Evolutionary conservation across 768 basidiomycete species (phyloP).

Genomic region (Lentinula aciculospora): DNA sequence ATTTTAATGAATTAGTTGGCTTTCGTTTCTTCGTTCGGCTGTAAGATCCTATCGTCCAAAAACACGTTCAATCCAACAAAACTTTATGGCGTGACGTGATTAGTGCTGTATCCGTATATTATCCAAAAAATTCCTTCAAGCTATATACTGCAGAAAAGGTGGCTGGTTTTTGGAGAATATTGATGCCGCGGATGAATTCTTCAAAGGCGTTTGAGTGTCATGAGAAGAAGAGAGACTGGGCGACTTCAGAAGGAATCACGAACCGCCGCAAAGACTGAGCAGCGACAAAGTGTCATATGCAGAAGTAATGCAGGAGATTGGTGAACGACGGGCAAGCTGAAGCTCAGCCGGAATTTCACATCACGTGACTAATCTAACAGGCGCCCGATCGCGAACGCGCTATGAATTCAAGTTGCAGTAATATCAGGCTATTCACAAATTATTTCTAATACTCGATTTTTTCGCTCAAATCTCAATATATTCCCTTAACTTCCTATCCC

Average conservation of each 20-base stretch:
- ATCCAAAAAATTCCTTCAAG: no score
- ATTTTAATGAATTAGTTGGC: neutral
- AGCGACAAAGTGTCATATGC: neutral
- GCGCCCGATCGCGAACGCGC: no score
- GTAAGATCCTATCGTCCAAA: neutral
- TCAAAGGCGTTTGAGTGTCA: constrained; percentile 1
- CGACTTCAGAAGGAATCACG: neutral
- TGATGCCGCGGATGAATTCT: neutral
- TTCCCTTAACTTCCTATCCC: neutral
- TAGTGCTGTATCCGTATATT: neutral
- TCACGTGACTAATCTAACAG: neutral
- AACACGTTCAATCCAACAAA: neutral
- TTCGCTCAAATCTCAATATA: neutral
- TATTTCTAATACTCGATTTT: no score
- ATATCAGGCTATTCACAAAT: no score
- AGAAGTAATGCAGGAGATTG: neutral
- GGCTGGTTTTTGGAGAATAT: no score
- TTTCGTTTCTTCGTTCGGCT: neutral
- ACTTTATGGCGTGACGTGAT: neutral
- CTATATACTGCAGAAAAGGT: no score
- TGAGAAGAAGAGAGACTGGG: neutral
- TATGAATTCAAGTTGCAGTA: no score
- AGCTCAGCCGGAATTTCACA: neutral
- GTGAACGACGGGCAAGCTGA: neutral
- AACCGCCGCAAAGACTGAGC: neutral